Base-by-base conservation (phyloP, 495 filamentous ascomycete species). In the Talaromyces borbonicus region DNA sequence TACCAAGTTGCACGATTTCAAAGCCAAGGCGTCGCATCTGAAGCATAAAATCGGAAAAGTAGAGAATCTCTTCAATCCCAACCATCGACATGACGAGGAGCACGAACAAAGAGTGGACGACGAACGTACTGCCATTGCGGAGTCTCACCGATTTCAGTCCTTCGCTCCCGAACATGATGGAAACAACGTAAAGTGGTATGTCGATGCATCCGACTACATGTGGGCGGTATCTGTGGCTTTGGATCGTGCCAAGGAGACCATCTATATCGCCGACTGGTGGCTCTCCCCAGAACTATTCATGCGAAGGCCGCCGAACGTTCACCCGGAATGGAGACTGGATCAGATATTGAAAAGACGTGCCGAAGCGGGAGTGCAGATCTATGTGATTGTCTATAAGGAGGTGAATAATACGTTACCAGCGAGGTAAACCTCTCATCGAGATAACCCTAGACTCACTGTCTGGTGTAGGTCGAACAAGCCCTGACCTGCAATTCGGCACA, bases 221-320 rank as follows among this genome's bases (percentile, higher is more conserved):
- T 94, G 87, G 83, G 80, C 90, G 1, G 88, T 97, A 5, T 92
- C 85, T 0, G 79, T 80, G 2, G 90, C 90, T 0, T 69, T 96
- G 18, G 90, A 96, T 50, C 68, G 78, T 22, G 90, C 92, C 24
- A 83, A 84, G 49, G 92, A 98, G 63, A 82, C 83, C 8, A 94
- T 98, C 50, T 98, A 96, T 61, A 90, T 98, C 46, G 87, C 71
- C 16, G 92, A 96, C 59, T 98, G 90, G 90, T 98, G 92, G 90
- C 66, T 98, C 8, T 90, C 85, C 1, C 90, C 90, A 0, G 90
- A 98, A 59, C 65, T 96, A 47, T 98, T 94, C 63, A 67, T 98
- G 27, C 80, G 90, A 12, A 75, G 90, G 31, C 90, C 90, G 12
- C 85, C 90, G 1, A 78, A 79, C 48, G 70, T 61, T 57, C 81